phyloP scores from a whole-genome alignment of 1,284 basidiomycete species.

The Ustilago cynodontis region DNA sequence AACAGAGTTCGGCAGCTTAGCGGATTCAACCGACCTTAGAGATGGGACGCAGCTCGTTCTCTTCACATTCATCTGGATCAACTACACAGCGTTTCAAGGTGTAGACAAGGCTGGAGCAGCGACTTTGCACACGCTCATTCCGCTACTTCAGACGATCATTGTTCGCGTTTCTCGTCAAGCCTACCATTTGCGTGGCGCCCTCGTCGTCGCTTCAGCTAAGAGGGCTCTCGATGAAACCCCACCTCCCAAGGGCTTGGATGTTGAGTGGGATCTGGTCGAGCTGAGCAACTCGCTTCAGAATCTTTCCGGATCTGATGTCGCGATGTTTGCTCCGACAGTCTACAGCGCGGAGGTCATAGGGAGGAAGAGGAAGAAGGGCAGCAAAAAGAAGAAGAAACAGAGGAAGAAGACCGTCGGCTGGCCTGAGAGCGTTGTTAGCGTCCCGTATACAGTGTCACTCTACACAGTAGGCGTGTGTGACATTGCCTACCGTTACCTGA shows the following conservation, averaged over 20 bases:
- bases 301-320: constrained; percentile 12
- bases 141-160: constrained; percentile 29
- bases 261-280: constrained; percentile 22
- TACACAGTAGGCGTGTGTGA: constrained; percentile 10
- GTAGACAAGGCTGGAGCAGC: neutral
- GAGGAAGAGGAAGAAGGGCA: neutral
- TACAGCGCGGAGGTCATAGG: neutral
- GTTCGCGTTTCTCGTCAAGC: constrained; percentile 13
- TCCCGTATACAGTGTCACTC: constrained; percentile 7
- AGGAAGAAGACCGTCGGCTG: constrained; percentile 1
- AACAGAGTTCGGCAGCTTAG: neutral
- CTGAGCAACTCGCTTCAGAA: constrained; percentile 20
- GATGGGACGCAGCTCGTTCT: constrained; percentile 31
- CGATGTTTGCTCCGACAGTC: constrained; percentile 15
- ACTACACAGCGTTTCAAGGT: constrained; percentile 19
- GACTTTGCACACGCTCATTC: constrained; percentile 23
- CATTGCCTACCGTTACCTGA: constrained; percentile 13
- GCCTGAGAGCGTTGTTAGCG: constrained; percentile 20
- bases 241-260: neutral
- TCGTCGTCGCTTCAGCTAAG: neutral
- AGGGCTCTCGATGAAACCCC: neutral
- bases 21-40: constrained; percentile 28
- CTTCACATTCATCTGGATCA: constrained; percentile 41
- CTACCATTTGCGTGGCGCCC: neutral
- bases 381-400: constrained; percentile 2